phyloP scores from a whole-genome alignment of 2,329 filamentous ascomycete species.

The Plenodomus lindquistii region DNA sequence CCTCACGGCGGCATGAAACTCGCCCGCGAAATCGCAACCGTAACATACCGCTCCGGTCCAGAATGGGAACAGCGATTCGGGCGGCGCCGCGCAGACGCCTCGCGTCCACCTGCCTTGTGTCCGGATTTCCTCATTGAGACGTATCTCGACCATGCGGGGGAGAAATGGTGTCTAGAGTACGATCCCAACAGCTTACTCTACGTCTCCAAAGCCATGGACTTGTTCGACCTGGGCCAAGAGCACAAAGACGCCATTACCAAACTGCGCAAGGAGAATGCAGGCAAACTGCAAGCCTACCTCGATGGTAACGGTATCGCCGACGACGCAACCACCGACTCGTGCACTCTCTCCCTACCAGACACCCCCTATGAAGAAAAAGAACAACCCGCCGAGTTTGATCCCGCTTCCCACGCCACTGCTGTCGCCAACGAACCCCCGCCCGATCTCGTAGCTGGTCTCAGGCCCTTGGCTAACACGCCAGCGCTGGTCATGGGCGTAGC shows the following conservation, averaged over 20 bases:
- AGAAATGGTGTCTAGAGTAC: constrained; percentile 97
- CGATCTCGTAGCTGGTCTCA: constrained; percentile 78
- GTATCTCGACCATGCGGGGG: constrained; percentile 94
- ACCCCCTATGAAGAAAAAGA: constrained; percentile 85
- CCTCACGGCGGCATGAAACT: constrained; percentile 98
- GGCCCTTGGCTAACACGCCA: constrained; percentile 72
- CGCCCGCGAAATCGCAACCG: constrained; percentile 93
- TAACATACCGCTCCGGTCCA: constrained; percentile 93
- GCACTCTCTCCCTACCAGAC: constrained; percentile 81
- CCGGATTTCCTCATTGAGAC: constrained; percentile 98
- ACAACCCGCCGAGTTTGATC: constrained; percentile 44
- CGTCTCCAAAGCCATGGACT: constrained; percentile 97
- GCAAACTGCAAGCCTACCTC: constrained; percentile 57
- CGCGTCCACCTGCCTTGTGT: constrained; percentile 88
- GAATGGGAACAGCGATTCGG: constrained; percentile 98
- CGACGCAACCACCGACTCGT: constrained; percentile 53
- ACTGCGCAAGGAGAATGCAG: constrained; percentile 65
- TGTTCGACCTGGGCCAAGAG: constrained; percentile 84
- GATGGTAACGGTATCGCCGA: constrained; percentile 32
- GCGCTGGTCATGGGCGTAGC: constrained; percentile 91
- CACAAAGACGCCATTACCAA: constrained; percentile 67
- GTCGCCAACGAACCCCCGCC: constrained; percentile 63
- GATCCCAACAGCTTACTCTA: constrained; percentile 95
- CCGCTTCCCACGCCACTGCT: constrained; percentile 36
- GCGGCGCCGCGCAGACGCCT: constrained; percentile 79